A percentile compares a stretch with the other conserved stretches of the same genome.
Evolutionary conservation across 768 basidiomycete species (phyloP).

Genomic region (Phlegmacium glaucopus): DNA sequence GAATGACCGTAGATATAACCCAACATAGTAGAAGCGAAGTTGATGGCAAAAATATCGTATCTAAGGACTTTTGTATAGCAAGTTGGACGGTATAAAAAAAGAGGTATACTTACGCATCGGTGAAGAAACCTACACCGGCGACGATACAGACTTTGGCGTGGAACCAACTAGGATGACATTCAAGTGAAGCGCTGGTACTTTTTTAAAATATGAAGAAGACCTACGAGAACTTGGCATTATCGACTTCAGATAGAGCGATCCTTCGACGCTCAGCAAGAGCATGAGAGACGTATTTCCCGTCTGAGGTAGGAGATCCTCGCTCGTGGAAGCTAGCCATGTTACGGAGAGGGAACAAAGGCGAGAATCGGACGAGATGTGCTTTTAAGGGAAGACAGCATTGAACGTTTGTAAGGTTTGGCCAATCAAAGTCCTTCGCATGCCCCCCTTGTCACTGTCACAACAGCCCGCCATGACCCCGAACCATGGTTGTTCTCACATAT

Average conservation of each 20-base stretch:
- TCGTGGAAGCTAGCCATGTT: slow-evolving; percentile 36
- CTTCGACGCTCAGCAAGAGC: slow-evolving; percentile 69
- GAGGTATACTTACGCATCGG: slow-evolving; percentile 61
- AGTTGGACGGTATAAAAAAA: slow-evolving; percentile 13
- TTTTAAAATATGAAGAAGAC: slow-evolving; percentile 19
- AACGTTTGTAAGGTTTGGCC: slow-evolving; percentile 2
- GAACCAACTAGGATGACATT: slow-evolving; percentile 57
- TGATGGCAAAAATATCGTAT: slow-evolving; percentile 90
- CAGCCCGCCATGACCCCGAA: slow-evolving; percentile 77
- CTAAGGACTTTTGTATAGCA: slow-evolving; percentile 21
- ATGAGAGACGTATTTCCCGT: slow-evolving; percentile 20
- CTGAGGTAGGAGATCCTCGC: slow-evolving; percentile 34
- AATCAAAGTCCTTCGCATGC: neutral
- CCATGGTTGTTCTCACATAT: too few relatives aligned
- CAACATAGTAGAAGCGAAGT: slow-evolving; percentile 79
- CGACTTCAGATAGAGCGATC: slow-evolving; percentile 81
- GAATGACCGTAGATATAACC: slow-evolving; percentile 70
- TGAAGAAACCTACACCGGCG: slow-evolving; percentile 88
- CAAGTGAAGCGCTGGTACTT: neutral
- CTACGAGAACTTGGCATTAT: slow-evolving; percentile 82
- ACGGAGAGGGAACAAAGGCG: neutral
- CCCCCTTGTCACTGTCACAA: too few relatives aligned
- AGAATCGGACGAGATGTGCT: neutral
- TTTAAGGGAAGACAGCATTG: neutral
- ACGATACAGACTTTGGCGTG: slow-evolving; percentile 73